A percentile compares a stretch with the other conserved stretches of the same genome.
Conservation (phyloP, 495 filamentous ascomycete species). For the Sporormia fimetaria region DNA sequence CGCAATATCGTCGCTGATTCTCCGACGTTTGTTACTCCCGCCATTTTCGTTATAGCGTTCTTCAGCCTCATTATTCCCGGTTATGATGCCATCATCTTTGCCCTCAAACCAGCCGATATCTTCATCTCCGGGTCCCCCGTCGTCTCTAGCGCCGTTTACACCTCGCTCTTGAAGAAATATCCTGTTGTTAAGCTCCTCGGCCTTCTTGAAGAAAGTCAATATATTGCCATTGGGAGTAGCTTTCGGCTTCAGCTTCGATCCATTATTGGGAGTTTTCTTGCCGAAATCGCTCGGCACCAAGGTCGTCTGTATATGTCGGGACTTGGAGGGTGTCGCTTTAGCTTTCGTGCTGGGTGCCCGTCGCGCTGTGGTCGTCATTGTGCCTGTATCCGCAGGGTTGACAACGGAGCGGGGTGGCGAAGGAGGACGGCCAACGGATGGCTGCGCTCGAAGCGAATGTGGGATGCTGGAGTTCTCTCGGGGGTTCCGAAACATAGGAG, state of each 20-base stretch:
- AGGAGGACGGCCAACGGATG: constrained; percentile 36
- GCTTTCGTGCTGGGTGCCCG: constrained; percentile 16
- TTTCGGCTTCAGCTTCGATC: constrained; percentile 29
- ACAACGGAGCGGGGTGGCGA: constrained; percentile 31
- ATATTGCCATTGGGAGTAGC: constrained; percentile 59
- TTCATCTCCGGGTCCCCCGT: constrained; percentile 35
- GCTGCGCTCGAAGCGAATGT: constrained; percentile 20
- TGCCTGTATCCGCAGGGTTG: constrained; percentile 1
- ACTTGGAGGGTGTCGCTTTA: constrained; percentile 27
- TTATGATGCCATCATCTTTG: constrained; percentile 5
- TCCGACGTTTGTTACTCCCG: constrained; percentile 39
- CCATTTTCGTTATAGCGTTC: constrained; percentile 43
- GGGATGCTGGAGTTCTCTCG: constrained; percentile 28
- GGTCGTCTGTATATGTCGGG: constrained; percentile 17
- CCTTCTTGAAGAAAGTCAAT: constrained; percentile 71
- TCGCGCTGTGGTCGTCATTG: constrained; percentile 19
- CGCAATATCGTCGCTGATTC: constrained; percentile 19
- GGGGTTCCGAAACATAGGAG: constrained; percentile 38
- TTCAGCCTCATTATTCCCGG: constrained; percentile 25
- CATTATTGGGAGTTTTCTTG: constrained; percentile 18
- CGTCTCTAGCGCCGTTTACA: constrained; percentile 7
- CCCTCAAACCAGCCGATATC: constrained; percentile 26
- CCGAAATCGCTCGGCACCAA: constrained; percentile 13
- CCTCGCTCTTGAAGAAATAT: constrained; percentile 33
- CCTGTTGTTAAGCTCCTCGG: constrained; percentile 37